Percentiles rank a stretch among this genome's conserved stretches.
phyloP scores from a whole-genome alignment of 495 filamentous ascomycete genomes.

The Xylaria cubensis region DNA sequence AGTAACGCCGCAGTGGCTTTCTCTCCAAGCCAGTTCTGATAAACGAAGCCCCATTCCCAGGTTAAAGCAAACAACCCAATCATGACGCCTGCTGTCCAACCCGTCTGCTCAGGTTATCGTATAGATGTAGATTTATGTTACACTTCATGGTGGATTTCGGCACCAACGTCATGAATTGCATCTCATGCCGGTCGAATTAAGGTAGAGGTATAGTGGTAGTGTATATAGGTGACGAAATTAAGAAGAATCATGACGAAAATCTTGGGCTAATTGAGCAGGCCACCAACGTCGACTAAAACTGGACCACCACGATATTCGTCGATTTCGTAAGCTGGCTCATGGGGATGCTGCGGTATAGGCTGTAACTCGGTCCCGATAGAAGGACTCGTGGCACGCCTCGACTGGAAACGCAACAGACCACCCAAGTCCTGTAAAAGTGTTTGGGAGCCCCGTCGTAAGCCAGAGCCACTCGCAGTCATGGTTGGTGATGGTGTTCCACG shows the following conservation, averaged over 20 bases:
- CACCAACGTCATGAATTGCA: slow-evolving; percentile 32
- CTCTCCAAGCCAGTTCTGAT: slow-evolving; percentile 13
- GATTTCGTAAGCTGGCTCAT: slow-evolving; percentile 31
- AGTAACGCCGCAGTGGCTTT: slow-evolving; percentile 3
- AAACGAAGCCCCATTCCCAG: neutral
- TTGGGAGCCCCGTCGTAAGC: slow-evolving; percentile 54
- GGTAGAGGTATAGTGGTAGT: neutral
- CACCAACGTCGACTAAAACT: slow-evolving; percentile 63
- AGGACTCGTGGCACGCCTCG: slow-evolving; percentile 34
- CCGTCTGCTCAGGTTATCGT: slow-evolving; percentile 23
- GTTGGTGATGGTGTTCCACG: slow-evolving; percentile 39
- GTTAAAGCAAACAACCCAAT: slow-evolving; percentile 5
- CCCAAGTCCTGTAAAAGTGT: slow-evolving; percentile 66
- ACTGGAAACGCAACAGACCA: slow-evolving; percentile 50
- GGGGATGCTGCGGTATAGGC: slow-evolving; percentile 46
- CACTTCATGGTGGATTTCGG: slow-evolving; percentile 26
- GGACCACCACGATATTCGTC: slow-evolving; percentile 35
- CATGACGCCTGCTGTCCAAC: slow-evolving; percentile 24
- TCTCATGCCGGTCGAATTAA: slow-evolving; percentile 8
- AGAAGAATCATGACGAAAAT: neutral
- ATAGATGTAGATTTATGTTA: slow-evolving; percentile 34
- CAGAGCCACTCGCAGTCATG: slow-evolving; percentile 42
- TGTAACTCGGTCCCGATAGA: slow-evolving; percentile 43
- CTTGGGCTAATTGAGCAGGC: slow-evolving; percentile 47
- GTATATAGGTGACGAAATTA: slow-evolving; percentile 1